Conservation (phyloP, 495 filamentous ascomycete species). For the Hypomontagnella submonticulosa region DNA sequence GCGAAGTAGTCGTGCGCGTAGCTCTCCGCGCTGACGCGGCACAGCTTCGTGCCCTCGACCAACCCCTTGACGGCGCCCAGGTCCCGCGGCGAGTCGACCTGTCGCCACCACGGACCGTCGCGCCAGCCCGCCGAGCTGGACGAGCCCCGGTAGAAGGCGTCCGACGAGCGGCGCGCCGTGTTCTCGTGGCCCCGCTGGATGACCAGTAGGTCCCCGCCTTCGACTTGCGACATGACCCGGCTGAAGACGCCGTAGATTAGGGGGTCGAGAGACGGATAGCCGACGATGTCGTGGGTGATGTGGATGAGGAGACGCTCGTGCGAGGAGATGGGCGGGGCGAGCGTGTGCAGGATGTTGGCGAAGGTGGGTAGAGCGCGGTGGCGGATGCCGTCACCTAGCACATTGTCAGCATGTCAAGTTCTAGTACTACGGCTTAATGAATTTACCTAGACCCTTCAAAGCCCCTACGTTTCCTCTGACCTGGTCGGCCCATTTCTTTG, state of each 20-base stretch:
- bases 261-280: constrained; percentile 94
- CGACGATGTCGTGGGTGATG: constrained; percentile 92
- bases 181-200: constrained; percentile 92
- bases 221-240: constrained; percentile 97
- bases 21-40: constrained; percentile 84
- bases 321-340: constrained; percentile 95
- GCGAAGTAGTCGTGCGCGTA: constrained; percentile 87
- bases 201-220: constrained; percentile 96
- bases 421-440: constrained; percentile 11
- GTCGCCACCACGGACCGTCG: constrained; percentile 96
- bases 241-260: constrained; percentile 94
- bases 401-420: constrained; percentile 30
- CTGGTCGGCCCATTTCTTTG: constrained; percentile 94
- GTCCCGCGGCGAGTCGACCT: constrained; percentile 73
- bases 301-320: constrained; percentile 98
- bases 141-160: constrained; percentile 67
- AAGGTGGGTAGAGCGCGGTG: constrained; percentile 94
- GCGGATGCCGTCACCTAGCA: constrained; percentile 84
- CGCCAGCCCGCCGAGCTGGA: constrained; percentile 72
- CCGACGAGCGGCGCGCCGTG: constrained; percentile 71
- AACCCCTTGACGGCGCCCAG: constrained; percentile 84
- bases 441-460: constrained; percentile 80
- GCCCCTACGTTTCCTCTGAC: constrained; percentile 91
- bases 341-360: constrained; percentile 89
- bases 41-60: constrained; percentile 88